Percentiles rank a stretch among this genome's conserved stretches.
phyloP scores from a whole-genome alignment of 2,329 filamentous ascomycete genomes.

The Botrytis fabae region DNA sequence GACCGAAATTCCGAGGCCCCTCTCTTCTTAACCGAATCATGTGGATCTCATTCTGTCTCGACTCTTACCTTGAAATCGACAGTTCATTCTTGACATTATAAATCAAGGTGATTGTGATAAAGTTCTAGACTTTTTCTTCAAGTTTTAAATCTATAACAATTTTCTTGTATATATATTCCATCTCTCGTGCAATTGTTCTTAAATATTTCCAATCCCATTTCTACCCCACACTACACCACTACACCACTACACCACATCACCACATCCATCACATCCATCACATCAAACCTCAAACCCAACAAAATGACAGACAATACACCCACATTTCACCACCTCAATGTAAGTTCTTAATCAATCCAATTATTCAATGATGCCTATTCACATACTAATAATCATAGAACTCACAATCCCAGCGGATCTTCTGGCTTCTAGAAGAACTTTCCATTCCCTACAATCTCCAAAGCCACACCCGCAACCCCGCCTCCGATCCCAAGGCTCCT shows the following conservation, averaged over 20 bases:
- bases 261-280: too few species aligned
- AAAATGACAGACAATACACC: slow-evolving; percentile 30
- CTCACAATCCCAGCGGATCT: slow-evolving; percentile 64
- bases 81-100: background rate
- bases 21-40: background rate
- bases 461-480: slow-evolving; percentile 64
- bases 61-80: background rate
- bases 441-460: slow-evolving; percentile 74
- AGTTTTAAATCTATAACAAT: background rate
- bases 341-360: slow-evolving; percentile 12
- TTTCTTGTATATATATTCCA: too few species aligned
- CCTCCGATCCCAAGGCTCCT: slow-evolving; percentile 46
- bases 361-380: background rate
- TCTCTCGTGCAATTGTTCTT: background rate
- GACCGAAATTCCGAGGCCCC: background rate
- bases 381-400: slow-evolving; percentile 45
- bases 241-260: too few species aligned
- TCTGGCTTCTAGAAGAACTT: slow-evolving; percentile 70
- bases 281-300: background rate
- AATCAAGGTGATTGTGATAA: background rate
- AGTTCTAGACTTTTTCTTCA: background rate
- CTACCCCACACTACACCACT: background rate
- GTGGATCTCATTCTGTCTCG: background rate
- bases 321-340: slow-evolving; percentile 37
- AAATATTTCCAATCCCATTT: background rate